Conservation (phyloP, 306 rosid species). For the Quercus mongolica region DNA sequence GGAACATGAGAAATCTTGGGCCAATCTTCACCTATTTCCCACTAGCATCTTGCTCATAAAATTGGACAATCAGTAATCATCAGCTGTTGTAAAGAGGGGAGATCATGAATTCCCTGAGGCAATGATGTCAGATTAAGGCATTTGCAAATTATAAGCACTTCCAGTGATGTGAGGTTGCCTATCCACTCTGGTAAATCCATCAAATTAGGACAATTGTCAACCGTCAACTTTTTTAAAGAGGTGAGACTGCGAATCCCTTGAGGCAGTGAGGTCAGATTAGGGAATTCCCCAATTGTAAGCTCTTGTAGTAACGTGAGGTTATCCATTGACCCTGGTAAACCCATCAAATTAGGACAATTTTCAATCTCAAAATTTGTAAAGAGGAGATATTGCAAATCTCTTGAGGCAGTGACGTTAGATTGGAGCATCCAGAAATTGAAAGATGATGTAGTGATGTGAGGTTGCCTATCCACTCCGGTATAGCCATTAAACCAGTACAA, state of each 20-base stretch:
- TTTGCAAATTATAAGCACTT: too few relatives aligned
- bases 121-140: too few relatives aligned
- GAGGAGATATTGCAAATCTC: not conserved
- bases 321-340: not conserved
- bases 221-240: not conserved
- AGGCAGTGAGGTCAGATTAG: not conserved
- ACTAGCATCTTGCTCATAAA: accelerated
- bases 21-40: too few relatives aligned
- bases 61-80: too few relatives aligned
- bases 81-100: too few relatives aligned
- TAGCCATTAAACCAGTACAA: too few relatives aligned
- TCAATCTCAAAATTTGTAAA: not conserved
- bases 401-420: not conserved
- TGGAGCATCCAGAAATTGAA: constrained; percentile 3
- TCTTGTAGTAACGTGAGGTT: not conserved
- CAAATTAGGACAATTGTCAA: constrained; percentile 1
- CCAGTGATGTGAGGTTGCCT: too few relatives aligned
- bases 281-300: not conserved
- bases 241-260: not conserved
- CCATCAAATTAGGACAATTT: constrained; percentile 1
- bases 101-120: too few relatives aligned
- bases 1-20: too few relatives aligned
- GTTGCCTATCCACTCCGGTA: too few relatives aligned
- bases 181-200: too few relatives aligned
- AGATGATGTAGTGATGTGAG: not conserved